These are phyloP conservation scores for Auriscalpium microsporum DNA, from an alignment of 768 basidiomycete species.

Conservation along the genomic window DNA sequence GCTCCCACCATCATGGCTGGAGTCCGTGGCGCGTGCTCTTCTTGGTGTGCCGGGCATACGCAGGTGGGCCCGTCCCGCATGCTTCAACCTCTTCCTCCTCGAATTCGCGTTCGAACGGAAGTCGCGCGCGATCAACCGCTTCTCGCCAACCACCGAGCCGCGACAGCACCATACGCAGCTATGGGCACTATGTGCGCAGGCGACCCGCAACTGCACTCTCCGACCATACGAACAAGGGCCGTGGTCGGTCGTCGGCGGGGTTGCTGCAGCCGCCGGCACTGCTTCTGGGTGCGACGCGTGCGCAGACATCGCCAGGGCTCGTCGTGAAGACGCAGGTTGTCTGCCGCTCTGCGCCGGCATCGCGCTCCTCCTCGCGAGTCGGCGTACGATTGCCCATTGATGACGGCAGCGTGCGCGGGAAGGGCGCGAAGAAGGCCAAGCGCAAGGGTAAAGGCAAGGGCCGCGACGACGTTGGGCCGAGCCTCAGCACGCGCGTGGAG, in stretches of 20 bases:
- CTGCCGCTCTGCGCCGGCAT: constrained; percentile 64
- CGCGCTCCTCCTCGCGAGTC: constrained; percentile 41
- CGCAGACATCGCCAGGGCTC: constrained; percentile 27
- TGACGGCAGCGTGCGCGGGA: constrained; percentile 16
- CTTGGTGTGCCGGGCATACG: constrained; percentile 35
- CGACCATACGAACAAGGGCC: constrained; percentile 19
- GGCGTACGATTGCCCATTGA: constrained; percentile 8
- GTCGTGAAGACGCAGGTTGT: constrained; percentile 50
- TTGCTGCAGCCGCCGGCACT: constrained; percentile 9
- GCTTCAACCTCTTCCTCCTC: background rate
- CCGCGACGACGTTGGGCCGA: constrained; percentile 22
- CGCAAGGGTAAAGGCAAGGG: constrained; percentile 15
- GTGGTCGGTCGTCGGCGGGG: background rate
- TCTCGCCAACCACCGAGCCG: constrained; percentile 5
- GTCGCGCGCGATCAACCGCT: background rate
- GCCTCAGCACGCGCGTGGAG: constrained; percentile 36
- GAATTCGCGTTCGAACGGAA: background rate
- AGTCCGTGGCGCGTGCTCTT: constrained; percentile 58
- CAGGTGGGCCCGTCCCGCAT: constrained; percentile 29
- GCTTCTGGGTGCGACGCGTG: background rate
- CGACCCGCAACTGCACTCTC: constrained; percentile 15
- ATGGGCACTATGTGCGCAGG: constrained; percentile 15
- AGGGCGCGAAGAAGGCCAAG: constrained; percentile 14
- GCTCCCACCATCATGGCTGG: constrained; percentile 62
- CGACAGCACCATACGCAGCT: constrained; percentile 14